Base-by-base conservation (phyloP, 73 alveolate species). In the Halteria grandinella region DNA sequence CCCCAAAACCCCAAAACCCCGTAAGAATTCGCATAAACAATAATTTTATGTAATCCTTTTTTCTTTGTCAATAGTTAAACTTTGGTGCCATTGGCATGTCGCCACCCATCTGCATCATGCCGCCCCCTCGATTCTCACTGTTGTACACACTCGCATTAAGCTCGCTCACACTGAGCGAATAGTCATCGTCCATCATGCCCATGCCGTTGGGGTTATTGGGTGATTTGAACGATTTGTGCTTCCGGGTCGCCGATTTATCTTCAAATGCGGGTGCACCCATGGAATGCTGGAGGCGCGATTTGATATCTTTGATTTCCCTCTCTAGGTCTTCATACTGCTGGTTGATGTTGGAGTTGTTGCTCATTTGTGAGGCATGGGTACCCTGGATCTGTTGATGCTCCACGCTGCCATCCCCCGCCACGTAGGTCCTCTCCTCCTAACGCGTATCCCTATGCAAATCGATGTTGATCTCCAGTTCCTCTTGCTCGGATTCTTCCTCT, bases 131-230 rank as follows among this genome's bases (percentile, higher is more conserved):
- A 39, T 10, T 14, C 10, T 10, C 10, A 39, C 15, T 39, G 28
- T 66, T 66, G 33, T 66, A 66, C 80, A 66, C 47, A 36, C 69
- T 44, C 23, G 43, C 47, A 36, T 36, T 36, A 23, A 66, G 80
- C 6, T 66, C 80, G 32, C 80, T 66, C 14, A 66, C 80, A 45
- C 80, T 66, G 1, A 66, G 52, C 23, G 62, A 36, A 44, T 66
- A 66, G 55, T 66, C 80, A 41, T 66, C 55, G 29, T 66, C 80
- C 1, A 45, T 66, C 28, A 66, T 6, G 3, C 29, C 80, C 10
- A 11, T 10, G 10, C 50, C 50, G 15, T 10, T 10, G 10, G 18
- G 18, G 10, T 14, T 14, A 66, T 52, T 43, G 7, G 80, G 80
- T 4, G 80, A 66, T n/a, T n/a, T n/a, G n/a, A n/a, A n/a, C 8